Evolutionary conservation across 257 asterid species (phyloP), one percentile per base, ranked within the genome.

Genomic region (Plectranthus barbatus): DNA sequence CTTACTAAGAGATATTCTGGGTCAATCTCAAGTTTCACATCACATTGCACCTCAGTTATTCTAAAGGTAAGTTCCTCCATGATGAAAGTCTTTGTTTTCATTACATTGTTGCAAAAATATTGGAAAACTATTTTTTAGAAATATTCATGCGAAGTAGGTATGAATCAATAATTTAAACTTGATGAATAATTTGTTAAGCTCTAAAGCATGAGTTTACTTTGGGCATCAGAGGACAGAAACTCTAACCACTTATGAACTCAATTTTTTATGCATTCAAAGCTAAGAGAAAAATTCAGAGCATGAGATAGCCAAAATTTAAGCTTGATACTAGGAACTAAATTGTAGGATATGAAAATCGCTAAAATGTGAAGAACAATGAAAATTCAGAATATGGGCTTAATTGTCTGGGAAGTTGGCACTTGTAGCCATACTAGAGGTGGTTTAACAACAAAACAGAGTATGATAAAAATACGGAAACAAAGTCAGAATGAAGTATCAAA

Each of bases 11-110:
- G 26, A 33, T 33, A 36, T 23, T 50, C 59, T 13, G 21, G 52
- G 33, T 66, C 56, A 42, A 66, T 20, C 37, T 66, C 56, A 42
- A 66, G 20, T 24, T 64, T 51, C 52, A 52, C 13, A 41, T 33
- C 41, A 34, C 19, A 54, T 52, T 65, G 29, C 31, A 26, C 24
- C 56, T 44, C 21, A 4, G 34, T 15, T 31, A 66, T 20, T 56
- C 57, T 34, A 58, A 14, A 34, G 56, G 18, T 55, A 21, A 24
- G 39, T 48, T 52, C 6, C 41, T 26, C 45, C 59, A 56, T 37
- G 12, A 23, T 36, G 21, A 20, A 23, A 50, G 37, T 49, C 24
- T 63, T 31, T 24, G 29, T 24, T 53, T 36, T 19, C 33, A 20
- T 48, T 13, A 19, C 40, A 13, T 50, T 24, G 37, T 42, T 29